Conservation (phyloP, 1,139 yeast genomes). For the Entelexis paramagnoliae region DNA sequence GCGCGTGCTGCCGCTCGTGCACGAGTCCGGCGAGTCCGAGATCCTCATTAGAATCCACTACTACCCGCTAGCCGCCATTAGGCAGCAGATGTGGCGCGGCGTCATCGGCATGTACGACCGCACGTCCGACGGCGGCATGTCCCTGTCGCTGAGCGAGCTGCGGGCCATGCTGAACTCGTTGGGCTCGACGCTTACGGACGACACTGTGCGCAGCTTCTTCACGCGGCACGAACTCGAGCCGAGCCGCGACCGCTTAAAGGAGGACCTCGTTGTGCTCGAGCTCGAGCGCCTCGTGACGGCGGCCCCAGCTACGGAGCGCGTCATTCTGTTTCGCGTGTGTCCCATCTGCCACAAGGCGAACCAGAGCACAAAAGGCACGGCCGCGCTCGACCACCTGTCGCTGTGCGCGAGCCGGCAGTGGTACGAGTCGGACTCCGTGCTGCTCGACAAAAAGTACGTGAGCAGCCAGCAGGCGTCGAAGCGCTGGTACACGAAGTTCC, state of each 20-base stretch:
- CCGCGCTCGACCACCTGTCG: slow-evolving; percentile 76
- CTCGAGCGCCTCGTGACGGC: slow-evolving; percentile 33
- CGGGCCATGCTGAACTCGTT: slow-evolving; percentile 50
- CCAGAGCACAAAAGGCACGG: slow-evolving; percentile 44
- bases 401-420: slow-evolving; percentile 75
- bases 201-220: slow-evolving; percentile 40
- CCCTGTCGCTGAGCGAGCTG: slow-evolving; percentile 46
- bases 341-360: slow-evolving; percentile 61
- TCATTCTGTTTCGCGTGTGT: slow-evolving; percentile 55
- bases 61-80: slow-evolving; percentile 51
- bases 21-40: slow-evolving; percentile 21
- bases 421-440: slow-evolving; percentile 42
- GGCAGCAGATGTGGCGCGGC: slow-evolving; percentile 62
- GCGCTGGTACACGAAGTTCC: slow-evolving; percentile 76
- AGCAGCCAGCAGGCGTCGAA: slow-evolving; percentile 75
- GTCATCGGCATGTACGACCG: slow-evolving; percentile 47
- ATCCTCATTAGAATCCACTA: slow-evolving; percentile 23
- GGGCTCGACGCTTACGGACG: slow-evolving; percentile 49
- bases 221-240: slow-evolving; percentile 18
- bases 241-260: slow-evolving; percentile 26
- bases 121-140: neutral
- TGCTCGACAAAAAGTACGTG: slow-evolving; percentile 60
- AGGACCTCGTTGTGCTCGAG: slow-evolving; percentile 50
- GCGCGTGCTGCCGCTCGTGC: slow-evolving; percentile 19
- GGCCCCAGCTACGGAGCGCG: slow-evolving; percentile 30